Evolutionary conservation across 1,284 basidiomycete genomes (phyloP).

Genomic region (Cystobasidium pallidum): DNA sequence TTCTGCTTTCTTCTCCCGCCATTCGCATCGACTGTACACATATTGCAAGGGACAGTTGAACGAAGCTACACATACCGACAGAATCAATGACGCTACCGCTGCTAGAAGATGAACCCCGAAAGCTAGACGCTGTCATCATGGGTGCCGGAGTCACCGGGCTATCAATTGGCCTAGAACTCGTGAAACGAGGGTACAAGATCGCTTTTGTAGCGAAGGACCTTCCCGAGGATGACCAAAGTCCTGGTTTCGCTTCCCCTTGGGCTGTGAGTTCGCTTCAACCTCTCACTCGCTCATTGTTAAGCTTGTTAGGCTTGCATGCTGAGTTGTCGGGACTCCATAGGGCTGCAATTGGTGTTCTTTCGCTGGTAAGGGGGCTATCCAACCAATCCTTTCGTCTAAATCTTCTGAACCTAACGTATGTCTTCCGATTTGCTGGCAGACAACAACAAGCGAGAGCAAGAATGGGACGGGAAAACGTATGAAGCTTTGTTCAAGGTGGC

Average conservation of each 20-base stretch:
- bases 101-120: constrained; percentile 22
- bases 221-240: constrained; percentile 65
- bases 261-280: constrained; percentile 60
- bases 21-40: not conserved
- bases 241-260: constrained; percentile 71
- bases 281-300: not conserved
- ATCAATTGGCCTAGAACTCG: constrained; percentile 58
- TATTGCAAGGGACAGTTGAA: not conserved
- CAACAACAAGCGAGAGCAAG: constrained; percentile 59
- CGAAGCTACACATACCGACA: not conserved
- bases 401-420: not conserved
- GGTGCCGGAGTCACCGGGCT: constrained; percentile 58
- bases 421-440: constrained; percentile 47
- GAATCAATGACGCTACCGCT: constrained; percentile 1
- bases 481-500: constrained; percentile 29
- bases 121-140: constrained; percentile 39
- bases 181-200: constrained; percentile 60
- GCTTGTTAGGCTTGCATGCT: not conserved
- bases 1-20: not conserved
- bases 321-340: constrained; percentile 53
- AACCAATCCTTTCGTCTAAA: constrained; percentile 3
- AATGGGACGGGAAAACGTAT: constrained; percentile 54
- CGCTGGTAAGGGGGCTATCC: constrained; percentile 50
- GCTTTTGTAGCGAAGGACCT: constrained; percentile 69
- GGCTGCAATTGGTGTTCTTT: constrained; percentile 72